phyloP scores from a whole-genome alignment of 2,329 filamentous ascomycete species.

The Alternaria gansuensis region DNA sequence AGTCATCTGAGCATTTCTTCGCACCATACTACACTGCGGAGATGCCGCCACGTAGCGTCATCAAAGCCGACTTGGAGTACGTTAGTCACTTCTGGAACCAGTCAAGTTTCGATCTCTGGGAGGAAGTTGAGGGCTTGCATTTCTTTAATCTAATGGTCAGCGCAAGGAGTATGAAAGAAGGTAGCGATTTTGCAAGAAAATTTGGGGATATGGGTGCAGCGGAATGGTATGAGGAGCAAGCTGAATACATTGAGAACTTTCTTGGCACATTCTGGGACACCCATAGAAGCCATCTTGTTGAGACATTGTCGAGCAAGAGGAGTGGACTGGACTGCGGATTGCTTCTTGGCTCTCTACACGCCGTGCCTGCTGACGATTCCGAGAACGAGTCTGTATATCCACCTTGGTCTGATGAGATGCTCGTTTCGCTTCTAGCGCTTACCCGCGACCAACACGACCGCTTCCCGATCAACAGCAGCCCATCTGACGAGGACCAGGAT shows the following conservation, averaged over 20 bases:
- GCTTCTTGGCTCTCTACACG: slow-evolving; percentile 53
- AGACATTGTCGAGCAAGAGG: slow-evolving; percentile 47
- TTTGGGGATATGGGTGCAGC: slow-evolving; percentile 52
- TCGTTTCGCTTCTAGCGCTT: slow-evolving; percentile 49
- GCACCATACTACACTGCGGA: slow-evolving; percentile 49
- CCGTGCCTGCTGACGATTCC: slow-evolving; percentile 29
- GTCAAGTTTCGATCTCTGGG: slow-evolving; percentile 57
- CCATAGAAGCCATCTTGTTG: slow-evolving; percentile 50
- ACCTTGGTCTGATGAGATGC: slow-evolving; percentile 52
- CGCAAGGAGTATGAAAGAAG: slow-evolving; percentile 49
- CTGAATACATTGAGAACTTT: slow-evolving; percentile 45
- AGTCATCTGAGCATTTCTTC: slow-evolving; percentile 42
- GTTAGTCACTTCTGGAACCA: slow-evolving; percentile 55
- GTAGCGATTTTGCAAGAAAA: slow-evolving; percentile 43
- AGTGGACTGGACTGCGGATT: slow-evolving; percentile 52
- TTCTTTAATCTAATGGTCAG: slow-evolving; percentile 55
- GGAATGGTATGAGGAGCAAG: slow-evolving; percentile 52
- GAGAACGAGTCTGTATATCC: slow-evolving; percentile 39
- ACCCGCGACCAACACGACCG: slow-evolving; percentile 47
- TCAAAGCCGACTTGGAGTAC: slow-evolving; percentile 59
- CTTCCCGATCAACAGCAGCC: slow-evolving; percentile 52
- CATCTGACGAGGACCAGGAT: slow-evolving; percentile 21
- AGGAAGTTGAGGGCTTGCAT: slow-evolving; percentile 56
- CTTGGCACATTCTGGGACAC: slow-evolving; percentile 52
- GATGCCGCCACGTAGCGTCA: slow-evolving; percentile 51